phyloP scores from a whole-genome alignment of 805 yeast species.

The Limtongia smithiae region DNA sequence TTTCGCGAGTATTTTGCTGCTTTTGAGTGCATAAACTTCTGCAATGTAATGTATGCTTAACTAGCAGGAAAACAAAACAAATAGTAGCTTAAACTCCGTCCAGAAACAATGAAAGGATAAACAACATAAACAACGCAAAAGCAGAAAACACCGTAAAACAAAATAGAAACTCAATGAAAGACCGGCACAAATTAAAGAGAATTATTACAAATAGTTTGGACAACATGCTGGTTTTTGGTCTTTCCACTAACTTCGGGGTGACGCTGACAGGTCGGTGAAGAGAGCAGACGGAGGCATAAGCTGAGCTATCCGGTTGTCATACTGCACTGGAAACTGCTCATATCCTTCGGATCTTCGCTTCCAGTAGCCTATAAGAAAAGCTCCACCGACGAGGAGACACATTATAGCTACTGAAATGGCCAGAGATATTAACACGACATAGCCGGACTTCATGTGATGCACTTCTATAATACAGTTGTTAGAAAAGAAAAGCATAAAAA shows the following conservation, averaged over 20 bases:
- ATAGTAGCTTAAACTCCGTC: neutral
- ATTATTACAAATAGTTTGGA: no score
- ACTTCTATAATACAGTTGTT: neutral
- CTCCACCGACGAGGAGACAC: slow-evolving; percentile 42
- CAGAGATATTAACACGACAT: slow-evolving; percentile 62
- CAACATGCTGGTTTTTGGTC: no score
- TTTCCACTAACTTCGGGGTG: neutral
- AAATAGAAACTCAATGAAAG: neutral
- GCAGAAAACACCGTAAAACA: neutral
- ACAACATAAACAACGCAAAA: neutral
- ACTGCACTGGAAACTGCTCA: slow-evolving; percentile 12
- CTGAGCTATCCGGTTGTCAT: slow-evolving; percentile 12
- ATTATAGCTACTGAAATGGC: slow-evolving; percentile 61
- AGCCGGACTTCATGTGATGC: slow-evolving; percentile 49
- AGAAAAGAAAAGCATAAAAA: neutral
- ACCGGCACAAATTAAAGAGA: no score
- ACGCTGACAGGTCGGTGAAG: slow-evolving; percentile 1
- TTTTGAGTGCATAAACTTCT: no score
- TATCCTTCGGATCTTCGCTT: slow-evolving; percentile 43
- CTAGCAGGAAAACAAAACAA: neutral
- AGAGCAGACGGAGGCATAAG: slow-evolving; percentile 12
- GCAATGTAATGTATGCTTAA: no score
- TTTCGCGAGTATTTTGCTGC: no score
- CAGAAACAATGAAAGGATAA: neutral
- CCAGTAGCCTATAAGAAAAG: slow-evolving; percentile 42